These are phyloP conservation scores for Pharus latifolius DNA, from an alignment of 176 grass and related monocot species.

Conservation along the genomic window DNA sequence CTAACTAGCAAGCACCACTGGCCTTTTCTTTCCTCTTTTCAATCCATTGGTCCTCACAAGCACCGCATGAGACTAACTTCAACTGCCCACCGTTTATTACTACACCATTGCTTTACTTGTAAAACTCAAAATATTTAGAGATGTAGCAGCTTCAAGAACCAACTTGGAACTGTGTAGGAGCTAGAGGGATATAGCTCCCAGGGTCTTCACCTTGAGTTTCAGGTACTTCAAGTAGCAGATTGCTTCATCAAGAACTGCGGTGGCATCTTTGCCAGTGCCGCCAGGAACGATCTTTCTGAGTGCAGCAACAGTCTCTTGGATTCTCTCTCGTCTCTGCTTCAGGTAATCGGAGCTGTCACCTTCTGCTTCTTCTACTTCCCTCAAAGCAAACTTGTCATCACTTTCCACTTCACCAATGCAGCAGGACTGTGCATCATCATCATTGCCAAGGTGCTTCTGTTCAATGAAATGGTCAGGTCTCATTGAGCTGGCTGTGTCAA, in stretches of 20 bases:
- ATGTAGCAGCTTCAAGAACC: not conserved
- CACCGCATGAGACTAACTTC: not conserved
- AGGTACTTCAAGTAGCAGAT: slow-evolving; percentile 85
- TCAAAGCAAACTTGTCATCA: slow-evolving; percentile 9
- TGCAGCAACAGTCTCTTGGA: slow-evolving; percentile 73
- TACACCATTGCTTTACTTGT: not conserved
- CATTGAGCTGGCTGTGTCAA: slow-evolving; percentile 77
- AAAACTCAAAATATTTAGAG: not conserved
- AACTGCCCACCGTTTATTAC: slow-evolving; percentile 6
- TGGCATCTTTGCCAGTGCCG: slow-evolving; percentile 60
- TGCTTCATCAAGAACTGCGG: slow-evolving; percentile 80
- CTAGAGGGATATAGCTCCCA: slow-evolving; percentile 45
- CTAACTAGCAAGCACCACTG: not conserved
- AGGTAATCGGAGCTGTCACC: slow-evolving; percentile 17
- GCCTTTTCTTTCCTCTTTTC: not conserved
- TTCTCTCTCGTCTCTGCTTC: slow-evolving; percentile 59
- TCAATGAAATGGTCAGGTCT: slow-evolving; percentile 26
- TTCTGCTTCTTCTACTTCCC: slow-evolving; percentile 31
- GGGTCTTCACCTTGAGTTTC: slow-evolving; percentile 75
- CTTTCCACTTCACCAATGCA: slow-evolving; percentile 51
- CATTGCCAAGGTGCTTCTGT: slow-evolving; percentile 22
- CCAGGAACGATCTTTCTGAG: slow-evolving; percentile 83
- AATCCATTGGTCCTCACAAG: not conserved
- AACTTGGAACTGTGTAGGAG: not conserved
- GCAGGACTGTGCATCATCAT: slow-evolving; percentile 49